Evolutionary conservation across 768 basidiomycete species (phyloP), one percentile per base, ranked within the genome.

Genomic region (Mrakia hoshinonis): DNA sequence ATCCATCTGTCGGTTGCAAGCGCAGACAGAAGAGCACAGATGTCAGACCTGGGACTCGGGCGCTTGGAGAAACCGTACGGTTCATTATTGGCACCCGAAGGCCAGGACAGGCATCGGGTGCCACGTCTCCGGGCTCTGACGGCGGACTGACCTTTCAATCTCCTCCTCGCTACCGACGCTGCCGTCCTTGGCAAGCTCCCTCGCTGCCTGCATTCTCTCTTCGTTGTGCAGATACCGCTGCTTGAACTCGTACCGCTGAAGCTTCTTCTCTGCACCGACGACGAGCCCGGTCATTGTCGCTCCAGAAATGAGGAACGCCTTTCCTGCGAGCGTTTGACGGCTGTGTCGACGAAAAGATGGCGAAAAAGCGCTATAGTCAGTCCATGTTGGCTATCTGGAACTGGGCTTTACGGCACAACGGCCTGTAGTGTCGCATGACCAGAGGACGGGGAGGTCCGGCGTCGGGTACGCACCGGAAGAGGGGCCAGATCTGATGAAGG

Each of bases 201-300:
- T 20, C 2, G 36, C 36, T 3, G 36, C 58, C 5, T 15, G 15
- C 58, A 13, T 36, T 15, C 58, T 36, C 58, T 61, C 58, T 20
- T 61, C 58, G 36, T 61, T 61, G 31, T 36, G 36, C 9, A 61
- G 31, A 5, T 36, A 15, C 58, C 58, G 39, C 65, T 67, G 65
- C 39, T 67, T 55, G 52, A 38, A 47, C 65, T 72, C 70, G 49
- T 60, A 72, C 46, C 55, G 51, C 55, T 72, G 70, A 11, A 72
- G 47, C 39, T 49, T 51, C 38, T 61, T 26, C 22, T 72, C 70
- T 7, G 70, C 70, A 3, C 64, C 55, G 1, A 72, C 67, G 12
- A 72, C 70, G 29, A 65, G 36, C 1, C 70, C 70, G 5, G 55
- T 39, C 70, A 72, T 72, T 22, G 55, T 60, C 9, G 63, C 63